Evolutionary conservation across 2,329 filamentous ascomycete genomes (phyloP), one percentile per base, ranked within the genome.

Genomic region (Epichloe sibirici): DNA sequence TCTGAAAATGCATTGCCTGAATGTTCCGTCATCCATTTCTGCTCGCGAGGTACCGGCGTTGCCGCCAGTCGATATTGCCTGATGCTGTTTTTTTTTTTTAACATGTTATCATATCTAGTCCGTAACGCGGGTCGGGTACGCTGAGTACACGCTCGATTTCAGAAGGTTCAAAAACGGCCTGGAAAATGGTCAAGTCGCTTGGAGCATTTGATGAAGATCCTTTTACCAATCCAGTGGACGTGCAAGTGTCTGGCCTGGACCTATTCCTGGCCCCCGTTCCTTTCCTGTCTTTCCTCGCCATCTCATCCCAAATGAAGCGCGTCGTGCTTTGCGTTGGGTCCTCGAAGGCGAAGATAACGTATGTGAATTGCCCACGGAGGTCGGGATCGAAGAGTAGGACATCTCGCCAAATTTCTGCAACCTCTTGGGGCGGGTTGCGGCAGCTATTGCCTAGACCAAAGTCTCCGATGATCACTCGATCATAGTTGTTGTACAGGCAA

Each of bases 401-500:
- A 57, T 86, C 81, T 45, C 80, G 74, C 82, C 82, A 86, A 48
- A 85, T 72, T 64, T 80, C 75, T 37, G 81, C 81, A 51, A 85
- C 70, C 64, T 84, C 81, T 61, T 76, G 74, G 1, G 82, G 78
- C 42, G 82, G 82, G 63, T 86, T 86, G 58, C 78, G 75, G 62
- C 80, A 79, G 39, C 74, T 73, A 56, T 82, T 82, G 45, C 82
- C 82, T 6, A 84, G 70, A 2, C 82, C 82, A 61, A 84, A 86
- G 57, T 81, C 81, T 23, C 79, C 80, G 53, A 85, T 76, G 49
- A 81, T 78, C 23, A 85, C 71, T 54, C 75, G 73, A 42, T 72
- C 68, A 61, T 82, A 79, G 53, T 72, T 71, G 59, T 80, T 75
- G 60, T 75, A 78, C 17, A 78, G 78, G 57, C 85, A 86, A 56